Base-by-base conservation (phyloP, 129 eudicot species). In the Flaveria brownii region DNA sequence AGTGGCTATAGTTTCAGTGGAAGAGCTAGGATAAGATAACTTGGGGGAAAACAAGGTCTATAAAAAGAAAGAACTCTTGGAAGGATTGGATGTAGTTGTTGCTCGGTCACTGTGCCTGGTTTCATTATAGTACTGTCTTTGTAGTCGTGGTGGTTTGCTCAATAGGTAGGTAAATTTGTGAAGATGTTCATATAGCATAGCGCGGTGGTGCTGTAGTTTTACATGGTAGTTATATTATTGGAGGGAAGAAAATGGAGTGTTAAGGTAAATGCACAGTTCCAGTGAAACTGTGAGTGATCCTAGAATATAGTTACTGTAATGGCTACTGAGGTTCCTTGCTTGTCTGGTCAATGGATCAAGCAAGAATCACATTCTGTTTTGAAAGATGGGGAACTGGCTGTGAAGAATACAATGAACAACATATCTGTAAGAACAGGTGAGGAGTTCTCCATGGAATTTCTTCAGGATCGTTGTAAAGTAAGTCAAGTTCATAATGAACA, bases 361-460 rank as follows among this genome's bases (percentile, higher is more conserved):
- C 87, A 80, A 68, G 86, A 80, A 64, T 49, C 81, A 5, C 43
- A 62, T 17, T 71, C 78, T 60, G 50, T 68, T 73, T 20, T 64
- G 45, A 76, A 66, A 52, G 81, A 76, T 2, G 85, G 84, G 73
- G 18, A 70, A 2, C 52, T 72, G 41, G 66, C 55, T 22, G 79
- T 72, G 73, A 77, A 63, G 60, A 83, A 50, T 76, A 79, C 63
- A 30, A 82, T 55, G 66, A 81, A 80, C 45, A 80, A 85, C 77
- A 47, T 86, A 55, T 85, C 87, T 55, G 72, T 88, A 70, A 85
- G 84, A 72, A 92, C 88, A 43, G 90, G 95, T 43, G 98, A 90
- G 86, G 92, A 85, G 26, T 93, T 90, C 57, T 78, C 87, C 6
- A 75, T 79, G 74, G 85, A 83, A 73, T 85, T 89, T 82, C 82